Percentiles rank a stretch among this genome's conserved stretches.
These are phyloP conservation scores for Chlamydomonas sphaeroides DNA, from an alignment of 139 green algal species.

Conservation along the genomic window DNA sequence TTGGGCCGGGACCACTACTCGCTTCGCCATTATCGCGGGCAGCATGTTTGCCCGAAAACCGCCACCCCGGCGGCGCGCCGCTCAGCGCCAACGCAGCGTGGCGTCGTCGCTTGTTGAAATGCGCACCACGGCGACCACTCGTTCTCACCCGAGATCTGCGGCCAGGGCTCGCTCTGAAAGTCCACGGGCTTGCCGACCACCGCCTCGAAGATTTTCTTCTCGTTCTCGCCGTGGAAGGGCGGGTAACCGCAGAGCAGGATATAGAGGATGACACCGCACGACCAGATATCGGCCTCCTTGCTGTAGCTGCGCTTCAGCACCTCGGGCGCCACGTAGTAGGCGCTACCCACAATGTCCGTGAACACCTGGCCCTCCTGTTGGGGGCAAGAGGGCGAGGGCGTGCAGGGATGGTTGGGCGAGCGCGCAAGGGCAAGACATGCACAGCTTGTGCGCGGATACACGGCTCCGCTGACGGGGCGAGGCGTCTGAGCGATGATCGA, in stretches of 20 bases:
- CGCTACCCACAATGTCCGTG: conserved; percentile 86
- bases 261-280: conserved; percentile 95
- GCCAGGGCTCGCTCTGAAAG: conserved; percentile 81
- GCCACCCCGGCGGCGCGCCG: no score
- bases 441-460: no score
- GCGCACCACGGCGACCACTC: neutral
- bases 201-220: conserved; percentile 90
- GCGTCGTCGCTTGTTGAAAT: no score
- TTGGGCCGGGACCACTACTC: no score
- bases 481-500: no score
- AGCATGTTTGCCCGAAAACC: no score
- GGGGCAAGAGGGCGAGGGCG: no score
- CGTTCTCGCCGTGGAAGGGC: conserved; percentile 93
- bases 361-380: conserved; percentile 69
- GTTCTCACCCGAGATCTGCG: conserved; percentile 66
- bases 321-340: conserved; percentile 93
- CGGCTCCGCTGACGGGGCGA: no score
- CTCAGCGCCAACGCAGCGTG: no score
- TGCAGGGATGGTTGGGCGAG: no score
- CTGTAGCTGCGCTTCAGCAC: conserved; percentile 75
- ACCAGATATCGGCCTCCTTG: conserved; percentile 94
- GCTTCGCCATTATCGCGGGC: no score
- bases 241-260: conserved; percentile 94
- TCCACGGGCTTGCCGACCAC: conserved; percentile 78
- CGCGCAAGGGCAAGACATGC: no score